Percentiles rank a stretch among this genome's conserved stretches.
Evolutionary conservation across 768 basidiomycete species (phyloP).

Genomic region (Tylopilus subfusipes): DNA sequence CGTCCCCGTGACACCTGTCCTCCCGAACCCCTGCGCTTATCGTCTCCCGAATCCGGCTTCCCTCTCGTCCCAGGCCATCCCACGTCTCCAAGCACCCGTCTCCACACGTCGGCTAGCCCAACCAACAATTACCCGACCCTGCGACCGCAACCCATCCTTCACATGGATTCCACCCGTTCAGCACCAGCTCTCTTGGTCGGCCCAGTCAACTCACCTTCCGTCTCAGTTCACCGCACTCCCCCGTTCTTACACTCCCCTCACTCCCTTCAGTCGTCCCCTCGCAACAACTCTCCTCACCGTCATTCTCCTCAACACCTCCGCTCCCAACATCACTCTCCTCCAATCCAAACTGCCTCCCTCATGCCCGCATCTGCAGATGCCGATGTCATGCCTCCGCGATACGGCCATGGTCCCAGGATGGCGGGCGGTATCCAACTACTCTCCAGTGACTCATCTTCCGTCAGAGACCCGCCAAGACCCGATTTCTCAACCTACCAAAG

Average conservation of each 20-base stretch:
- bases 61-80: neutral
- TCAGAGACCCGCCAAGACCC: constrained; percentile 6
- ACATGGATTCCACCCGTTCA: constrained; percentile 12
- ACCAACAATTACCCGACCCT: constrained; percentile 20
- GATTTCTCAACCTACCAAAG: constrained; percentile 13
- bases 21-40: constrained; percentile 10
- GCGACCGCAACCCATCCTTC: constrained; percentile 16
- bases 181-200: neutral
- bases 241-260: constrained; percentile 15
- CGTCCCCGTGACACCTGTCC: constrained; percentile 18
- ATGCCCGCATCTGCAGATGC: neutral
- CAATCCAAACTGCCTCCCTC: neutral
- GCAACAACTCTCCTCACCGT: constrained; percentile 16
- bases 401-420: constrained; percentile 24
- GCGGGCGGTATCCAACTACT: constrained; percentile 27
- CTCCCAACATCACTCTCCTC: constrained; percentile 13
- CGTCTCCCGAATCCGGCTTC: constrained; percentile 10
- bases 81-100: constrained; percentile 18
- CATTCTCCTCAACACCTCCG: constrained; percentile 19
- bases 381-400: constrained; percentile 18
- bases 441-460: constrained; percentile 12
- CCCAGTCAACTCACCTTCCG: constrained; percentile 3
- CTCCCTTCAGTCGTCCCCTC: constrained; percentile 12
- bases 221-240: constrained; percentile 12
- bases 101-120: constrained; percentile 22